phyloP scores from a whole-genome alignment of 2,329 filamentous ascomycete species.

The Colletotrichum limetticola region DNA sequence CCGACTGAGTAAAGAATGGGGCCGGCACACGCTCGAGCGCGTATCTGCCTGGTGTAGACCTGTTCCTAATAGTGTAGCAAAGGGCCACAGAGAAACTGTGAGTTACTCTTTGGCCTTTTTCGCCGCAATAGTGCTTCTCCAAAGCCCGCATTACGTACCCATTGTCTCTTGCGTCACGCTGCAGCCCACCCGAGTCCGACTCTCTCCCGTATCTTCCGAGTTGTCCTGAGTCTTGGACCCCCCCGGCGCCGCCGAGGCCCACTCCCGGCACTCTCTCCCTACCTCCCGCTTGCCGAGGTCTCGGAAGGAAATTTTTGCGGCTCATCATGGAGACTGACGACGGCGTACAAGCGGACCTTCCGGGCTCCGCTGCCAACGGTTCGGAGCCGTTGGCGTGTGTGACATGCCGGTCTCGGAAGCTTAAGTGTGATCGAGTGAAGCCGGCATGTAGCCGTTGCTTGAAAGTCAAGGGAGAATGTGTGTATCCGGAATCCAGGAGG shows the following conservation, averaged over 20 bases:
- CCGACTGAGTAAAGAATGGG: constrained; percentile 29
- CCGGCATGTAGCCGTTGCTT: constrained; percentile 85
- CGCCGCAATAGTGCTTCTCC: background rate
- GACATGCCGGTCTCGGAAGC: constrained; percentile 83
- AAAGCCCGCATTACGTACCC: constrained; percentile 8
- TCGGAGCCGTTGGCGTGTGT: constrained; percentile 78
- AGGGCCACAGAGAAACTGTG: background rate
- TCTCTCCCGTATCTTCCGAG: background rate
- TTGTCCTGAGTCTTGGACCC: constrained; percentile 1
- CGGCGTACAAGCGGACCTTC: constrained; percentile 24
- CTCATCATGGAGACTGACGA: constrained; percentile 36
- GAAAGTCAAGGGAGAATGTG: constrained; percentile 79
- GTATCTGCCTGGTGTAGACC: constrained; percentile 9
- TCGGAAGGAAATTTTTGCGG: constrained; percentile 13
- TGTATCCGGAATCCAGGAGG: constrained; percentile 88
- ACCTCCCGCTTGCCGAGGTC: background rate
- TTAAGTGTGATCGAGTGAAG: constrained; percentile 85
- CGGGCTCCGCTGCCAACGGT: constrained; percentile 13
- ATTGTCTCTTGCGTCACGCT: background rate
- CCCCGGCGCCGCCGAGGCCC: constrained; percentile 6
- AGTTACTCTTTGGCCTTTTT: background rate
- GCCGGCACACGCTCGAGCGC: background rate
- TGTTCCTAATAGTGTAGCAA: background rate
- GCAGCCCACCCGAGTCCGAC: background rate
- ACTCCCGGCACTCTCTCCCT: constrained; percentile 15